phyloP scores from a whole-genome alignment of 495 filamentous ascomycete species.

The Clavariopsis aquatica region DNA sequence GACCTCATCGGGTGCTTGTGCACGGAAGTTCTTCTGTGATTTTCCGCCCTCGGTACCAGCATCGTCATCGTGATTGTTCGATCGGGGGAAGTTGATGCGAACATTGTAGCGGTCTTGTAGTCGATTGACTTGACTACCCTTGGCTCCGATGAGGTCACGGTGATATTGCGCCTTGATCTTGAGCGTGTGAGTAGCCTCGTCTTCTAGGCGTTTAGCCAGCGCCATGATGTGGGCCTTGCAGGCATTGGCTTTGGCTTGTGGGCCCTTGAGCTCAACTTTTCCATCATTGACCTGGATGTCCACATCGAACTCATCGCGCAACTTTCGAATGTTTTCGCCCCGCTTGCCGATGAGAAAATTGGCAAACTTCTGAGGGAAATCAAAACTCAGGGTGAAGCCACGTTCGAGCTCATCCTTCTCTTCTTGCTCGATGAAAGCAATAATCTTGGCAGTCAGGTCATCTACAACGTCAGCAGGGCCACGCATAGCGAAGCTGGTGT shows the following conservation, averaged over 20 bases:
- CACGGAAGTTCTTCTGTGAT: slow-evolving; percentile 56
- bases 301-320: slow-evolving; percentile 96
- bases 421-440: slow-evolving; percentile 77
- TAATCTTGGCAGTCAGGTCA: slow-evolving; percentile 66
- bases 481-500: slow-evolving; percentile 59
- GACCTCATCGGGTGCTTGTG: slow-evolving; percentile 84
- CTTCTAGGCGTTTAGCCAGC: slow-evolving; percentile 76
- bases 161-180: slow-evolving; percentile 90
- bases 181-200: slow-evolving; percentile 79
- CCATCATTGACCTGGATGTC: slow-evolving; percentile 85
- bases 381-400: slow-evolving; percentile 78
- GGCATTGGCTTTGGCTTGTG: slow-evolving; percentile 76
- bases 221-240: slow-evolving; percentile 74
- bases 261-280: slow-evolving; percentile 71
- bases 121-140: slow-evolving; percentile 65
- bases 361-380: slow-evolving; percentile 91
- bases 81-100: slow-evolving; percentile 88
- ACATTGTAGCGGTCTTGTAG: slow-evolving; percentile 86
- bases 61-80: slow-evolving; percentile 67
- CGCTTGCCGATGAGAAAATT: slow-evolving; percentile 90
- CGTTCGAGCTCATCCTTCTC: slow-evolving; percentile 86
- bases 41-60: slow-evolving; percentile 67
- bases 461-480: slow-evolving; percentile 73
- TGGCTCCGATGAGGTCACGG: slow-evolving; percentile 68
- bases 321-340: slow-evolving; percentile 89